phyloP scores from a whole-genome alignment of 495 filamentous ascomycete genomes.

The Aspergillus avenaceus region DNA sequence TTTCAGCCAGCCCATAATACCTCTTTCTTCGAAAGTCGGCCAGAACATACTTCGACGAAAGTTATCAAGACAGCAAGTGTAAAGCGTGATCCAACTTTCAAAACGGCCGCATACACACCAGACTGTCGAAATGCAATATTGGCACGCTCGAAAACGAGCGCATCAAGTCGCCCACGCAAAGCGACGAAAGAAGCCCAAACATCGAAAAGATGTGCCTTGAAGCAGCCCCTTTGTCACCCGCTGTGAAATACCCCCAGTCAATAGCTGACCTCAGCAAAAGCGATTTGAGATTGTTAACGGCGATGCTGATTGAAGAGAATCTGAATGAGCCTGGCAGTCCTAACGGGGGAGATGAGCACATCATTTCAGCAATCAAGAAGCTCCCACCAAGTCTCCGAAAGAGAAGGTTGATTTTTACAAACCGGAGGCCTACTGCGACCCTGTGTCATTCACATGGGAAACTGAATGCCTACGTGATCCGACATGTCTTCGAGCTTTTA shows the following conservation, averaged over 20 bases:
- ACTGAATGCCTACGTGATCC: conserved; percentile 21
- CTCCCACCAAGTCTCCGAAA: conserved; percentile 13
- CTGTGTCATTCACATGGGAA: conserved; percentile 20
- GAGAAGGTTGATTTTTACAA: not conserved
- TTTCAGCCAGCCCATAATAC: not conserved
- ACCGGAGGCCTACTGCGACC: not conserved
- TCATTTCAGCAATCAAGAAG: conserved; percentile 7
- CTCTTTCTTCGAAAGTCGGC: not conserved
- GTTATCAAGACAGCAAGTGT: not conserved
- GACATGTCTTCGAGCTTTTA: conserved; percentile 18
- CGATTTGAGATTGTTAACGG: conserved; percentile 4
- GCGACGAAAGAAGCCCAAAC: not conserved
- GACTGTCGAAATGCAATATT: not conserved
- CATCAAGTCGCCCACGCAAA: not conserved
- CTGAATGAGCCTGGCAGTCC: not conserved
- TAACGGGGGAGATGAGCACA: not conserved
- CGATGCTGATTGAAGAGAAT: conserved; percentile 17
- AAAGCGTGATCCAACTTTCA: not conserved
- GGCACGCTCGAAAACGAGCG: not conserved
- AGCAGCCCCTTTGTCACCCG: not conserved
- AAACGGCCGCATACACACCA: not conserved
- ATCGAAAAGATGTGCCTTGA: not conserved
- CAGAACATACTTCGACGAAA: not conserved
- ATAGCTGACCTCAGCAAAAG: conserved; percentile 16
- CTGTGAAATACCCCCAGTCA: conserved; percentile 13